A percentile compares a stretch with the other conserved stretches of the same genome.
These are phyloP conservation scores for Tylopilus sp. DNA, from an alignment of 768 basidiomycete species.

Conservation along the genomic window DNA sequence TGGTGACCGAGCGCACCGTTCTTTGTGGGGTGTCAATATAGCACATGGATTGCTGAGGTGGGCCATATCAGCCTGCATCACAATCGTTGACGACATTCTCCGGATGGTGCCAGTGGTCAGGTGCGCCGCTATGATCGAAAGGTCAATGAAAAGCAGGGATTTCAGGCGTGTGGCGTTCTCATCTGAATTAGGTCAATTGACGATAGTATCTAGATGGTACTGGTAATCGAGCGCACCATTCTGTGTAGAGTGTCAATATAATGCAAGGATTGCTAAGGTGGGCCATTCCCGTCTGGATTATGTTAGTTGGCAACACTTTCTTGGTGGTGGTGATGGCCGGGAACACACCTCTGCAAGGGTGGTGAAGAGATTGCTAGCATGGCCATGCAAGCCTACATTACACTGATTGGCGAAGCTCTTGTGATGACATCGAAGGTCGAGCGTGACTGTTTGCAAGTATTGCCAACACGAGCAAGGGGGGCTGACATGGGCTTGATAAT, in stretches of 20 bases:
- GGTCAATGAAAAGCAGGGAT: not conserved
- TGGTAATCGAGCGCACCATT: not conserved
- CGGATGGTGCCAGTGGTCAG: not conserved
- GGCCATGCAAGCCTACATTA: not conserved
- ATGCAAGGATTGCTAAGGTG: not conserved
- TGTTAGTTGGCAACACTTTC: not conserved
- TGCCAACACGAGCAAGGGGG: not conserved
- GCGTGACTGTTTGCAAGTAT: not conserved
- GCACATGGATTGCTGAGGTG: not conserved
- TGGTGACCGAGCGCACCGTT: not conserved
- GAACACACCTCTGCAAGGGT: not conserved
- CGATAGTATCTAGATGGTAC: too few species aligned
- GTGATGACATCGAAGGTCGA: not conserved
- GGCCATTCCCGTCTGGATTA: not conserved
- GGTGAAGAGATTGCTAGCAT: not conserved
- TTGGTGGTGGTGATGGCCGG: not conserved
- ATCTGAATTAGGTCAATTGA: too few species aligned
- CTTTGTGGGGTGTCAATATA: not conserved
- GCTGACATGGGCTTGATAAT: too few species aligned
- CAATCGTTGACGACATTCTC: not conserved
- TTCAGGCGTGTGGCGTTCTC: not conserved
- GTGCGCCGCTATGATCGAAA: not conserved
- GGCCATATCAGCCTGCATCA: not conserved
- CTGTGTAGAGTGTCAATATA: not conserved
- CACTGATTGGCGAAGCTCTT: not conserved